Evolutionary conservation across 345 rosid genomes (phyloP).

Genomic region (Pistacia integerrima): DNA sequence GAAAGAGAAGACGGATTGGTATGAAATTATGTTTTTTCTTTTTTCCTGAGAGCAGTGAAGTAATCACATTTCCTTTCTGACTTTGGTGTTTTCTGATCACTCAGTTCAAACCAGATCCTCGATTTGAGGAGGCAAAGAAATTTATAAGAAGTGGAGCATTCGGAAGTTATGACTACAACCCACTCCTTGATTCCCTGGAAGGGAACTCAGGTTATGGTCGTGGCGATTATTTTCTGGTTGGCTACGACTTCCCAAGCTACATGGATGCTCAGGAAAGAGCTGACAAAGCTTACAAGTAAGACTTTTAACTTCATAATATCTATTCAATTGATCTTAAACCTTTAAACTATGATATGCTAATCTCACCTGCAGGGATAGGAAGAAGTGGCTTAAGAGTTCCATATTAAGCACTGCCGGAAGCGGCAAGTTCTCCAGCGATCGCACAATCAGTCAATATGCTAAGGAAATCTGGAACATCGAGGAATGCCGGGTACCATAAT

Average conservation of each 20-base stretch:
- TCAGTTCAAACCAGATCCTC: slow-evolving; percentile 94
- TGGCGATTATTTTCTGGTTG: slow-evolving; percentile 95
- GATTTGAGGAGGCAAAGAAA: slow-evolving; percentile 93
- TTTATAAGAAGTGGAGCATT: slow-evolving; percentile 86
- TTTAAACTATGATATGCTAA: not conserved
- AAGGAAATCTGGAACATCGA: slow-evolving; percentile 88
- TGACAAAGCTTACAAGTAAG: slow-evolving; percentile 92
- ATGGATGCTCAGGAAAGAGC: slow-evolving; percentile 84
- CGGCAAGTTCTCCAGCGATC: slow-evolving; percentile 92
- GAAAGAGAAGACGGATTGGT: slow-evolving; percentile 91
- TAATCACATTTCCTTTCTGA: slow-evolving; percentile 14
- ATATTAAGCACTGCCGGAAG: slow-evolving; percentile 90
- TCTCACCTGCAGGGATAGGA: slow-evolving; percentile 56
- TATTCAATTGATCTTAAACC: not conserved
- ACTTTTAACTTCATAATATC: no score
- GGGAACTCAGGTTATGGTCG: slow-evolving; percentile 94
- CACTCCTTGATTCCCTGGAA: slow-evolving; percentile 90
- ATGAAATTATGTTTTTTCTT: slow-evolving; percentile 18
- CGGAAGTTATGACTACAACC: slow-evolving; percentile 86
- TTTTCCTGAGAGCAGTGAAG: not conserved
- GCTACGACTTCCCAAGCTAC: slow-evolving; percentile 83
- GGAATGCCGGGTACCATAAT: slow-evolving; percentile 71
- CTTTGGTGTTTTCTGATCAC: not conserved
- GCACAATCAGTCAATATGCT: slow-evolving; percentile 85
- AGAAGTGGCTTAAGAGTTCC: slow-evolving; percentile 87